Evolutionary conservation across 2,329 filamentous ascomycete genomes (phyloP).

Genomic region (Pyrenophora graminea): DNA sequence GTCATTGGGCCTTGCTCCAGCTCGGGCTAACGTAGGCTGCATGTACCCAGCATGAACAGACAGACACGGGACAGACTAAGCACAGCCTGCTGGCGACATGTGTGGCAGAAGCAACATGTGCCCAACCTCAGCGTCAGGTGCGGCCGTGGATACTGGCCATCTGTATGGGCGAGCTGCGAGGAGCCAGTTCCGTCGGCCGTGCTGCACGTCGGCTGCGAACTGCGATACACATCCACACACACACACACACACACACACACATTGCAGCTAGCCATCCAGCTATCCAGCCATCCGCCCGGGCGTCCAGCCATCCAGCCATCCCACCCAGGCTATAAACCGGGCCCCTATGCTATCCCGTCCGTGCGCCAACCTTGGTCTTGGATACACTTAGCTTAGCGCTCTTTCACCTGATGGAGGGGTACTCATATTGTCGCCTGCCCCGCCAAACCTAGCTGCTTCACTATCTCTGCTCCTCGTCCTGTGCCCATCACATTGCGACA

Average conservation of each 20-base stretch:
- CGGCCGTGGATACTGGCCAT: conserved; percentile 10
- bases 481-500: conserved; percentile 19
- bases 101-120: conserved; percentile 16
- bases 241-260: conserved; percentile 10
- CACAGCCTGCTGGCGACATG: conserved; percentile 16
- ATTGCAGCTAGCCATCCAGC: not conserved
- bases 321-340: conserved; percentile 6
- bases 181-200: conserved; percentile 10
- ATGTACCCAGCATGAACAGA: conserved; percentile 44
- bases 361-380: conserved; percentile 22
- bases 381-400: conserved; percentile 37
- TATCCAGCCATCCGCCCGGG: too few species aligned
- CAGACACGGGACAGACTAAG: conserved; percentile 46
- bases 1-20: conserved; percentile 29
- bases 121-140: conserved; percentile 16
- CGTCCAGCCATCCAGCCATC: too few species aligned
- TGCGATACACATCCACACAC: conserved; percentile 16
- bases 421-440: conserved; percentile 37
- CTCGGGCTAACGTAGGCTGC: conserved; percentile 30
- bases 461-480: conserved; percentile 27
- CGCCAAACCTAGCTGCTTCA: conserved; percentile 35
- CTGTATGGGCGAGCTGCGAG: conserved; percentile 4
- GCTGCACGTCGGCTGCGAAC: conserved; percentile 15
- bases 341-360: conserved; percentile 11
- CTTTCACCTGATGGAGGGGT: conserved; percentile 36